These are phyloP conservation scores for Gynostemma pentaphyllum DNA, from an alignment of 306 rosid species.

Conservation along the genomic window DNA sequence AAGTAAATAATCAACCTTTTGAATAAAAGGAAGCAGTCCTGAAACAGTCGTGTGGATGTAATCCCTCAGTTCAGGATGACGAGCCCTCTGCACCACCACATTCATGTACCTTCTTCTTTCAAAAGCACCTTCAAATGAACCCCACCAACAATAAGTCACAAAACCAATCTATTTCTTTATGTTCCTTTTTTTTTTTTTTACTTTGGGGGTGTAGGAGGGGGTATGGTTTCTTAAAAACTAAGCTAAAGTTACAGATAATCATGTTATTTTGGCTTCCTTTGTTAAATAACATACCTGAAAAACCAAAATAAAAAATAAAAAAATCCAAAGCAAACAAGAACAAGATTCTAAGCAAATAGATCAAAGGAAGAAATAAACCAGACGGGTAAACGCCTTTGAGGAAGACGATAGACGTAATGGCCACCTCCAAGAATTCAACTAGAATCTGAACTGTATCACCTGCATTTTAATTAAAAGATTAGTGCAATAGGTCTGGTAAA, in stretches of 20 bases:
- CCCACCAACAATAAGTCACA: slow-evolving; percentile 2
- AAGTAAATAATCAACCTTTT: slow-evolving; percentile 39
- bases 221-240: background rate
- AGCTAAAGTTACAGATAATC: background rate
- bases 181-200: background rate
- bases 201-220: background rate
- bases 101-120: slow-evolving; percentile 83
- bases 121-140: slow-evolving; percentile 57
- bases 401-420: slow-evolving; percentile 55
- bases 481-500: background rate
- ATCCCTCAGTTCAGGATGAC: slow-evolving; percentile 70
- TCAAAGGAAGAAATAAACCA: slow-evolving; percentile 27
- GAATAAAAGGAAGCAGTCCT: slow-evolving; percentile 59
- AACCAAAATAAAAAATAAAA: slow-evolving; percentile 4
- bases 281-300: background rate
- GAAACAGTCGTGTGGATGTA: slow-evolving; percentile 68
- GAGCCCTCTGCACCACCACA: slow-evolving; percentile 71
- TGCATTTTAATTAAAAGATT: slow-evolving; percentile 12
- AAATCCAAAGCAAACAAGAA: slow-evolving; percentile 7
- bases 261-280: background rate
- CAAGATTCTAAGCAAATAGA: background rate
- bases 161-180: background rate
- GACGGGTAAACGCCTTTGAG: slow-evolving; percentile 80
- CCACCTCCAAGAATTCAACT: slow-evolving; percentile 77
- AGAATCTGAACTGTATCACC: slow-evolving; percentile 50